phyloP scores from a whole-genome alignment of 805 yeast genomes.

The Ogataea ganodermae region DNA sequence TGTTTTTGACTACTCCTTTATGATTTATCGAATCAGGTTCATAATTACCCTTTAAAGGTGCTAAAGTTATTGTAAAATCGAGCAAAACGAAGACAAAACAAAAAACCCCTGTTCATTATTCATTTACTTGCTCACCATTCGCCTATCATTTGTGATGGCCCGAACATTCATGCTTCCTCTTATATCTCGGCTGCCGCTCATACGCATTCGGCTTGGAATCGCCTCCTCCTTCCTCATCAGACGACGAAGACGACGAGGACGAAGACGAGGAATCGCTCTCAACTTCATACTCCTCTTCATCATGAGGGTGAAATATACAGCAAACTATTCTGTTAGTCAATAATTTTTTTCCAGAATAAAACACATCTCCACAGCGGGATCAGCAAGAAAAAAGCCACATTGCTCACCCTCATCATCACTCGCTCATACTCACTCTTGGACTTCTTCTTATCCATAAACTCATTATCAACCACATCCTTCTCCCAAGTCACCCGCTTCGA shows the following conservation, averaged over 20 bases:
- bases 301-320: conserved; percentile 81
- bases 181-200: conserved; percentile 78
- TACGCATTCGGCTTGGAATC: conserved; percentile 68
- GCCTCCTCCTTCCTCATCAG: conserved; percentile 18
- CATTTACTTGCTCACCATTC: too few relatives aligned
- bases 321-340: conserved; percentile 46
- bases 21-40: too few relatives aligned
- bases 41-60: too few relatives aligned
- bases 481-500: conserved; percentile 76
- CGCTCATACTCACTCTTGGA: conserved; percentile 56
- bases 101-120: too few relatives aligned
- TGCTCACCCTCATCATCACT: background rate
- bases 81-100: too few relatives aligned
- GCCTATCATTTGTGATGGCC: too few relatives aligned
- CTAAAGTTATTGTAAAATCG: too few relatives aligned
- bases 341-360: too few relatives aligned
- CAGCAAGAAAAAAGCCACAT: too few relatives aligned
- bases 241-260: conserved; percentile 25
- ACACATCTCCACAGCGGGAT: too few relatives aligned
- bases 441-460: conserved; percentile 82
- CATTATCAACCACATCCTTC: conserved; percentile 87
- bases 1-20: too few relatives aligned
- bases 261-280: conserved; percentile 21
- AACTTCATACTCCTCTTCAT: conserved; percentile 44
- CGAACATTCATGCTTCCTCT: conserved; percentile 21